phyloP scores from a whole-genome alignment of 2,329 filamentous ascomycete genomes.

The Cadophora luteo-olivacea region DNA sequence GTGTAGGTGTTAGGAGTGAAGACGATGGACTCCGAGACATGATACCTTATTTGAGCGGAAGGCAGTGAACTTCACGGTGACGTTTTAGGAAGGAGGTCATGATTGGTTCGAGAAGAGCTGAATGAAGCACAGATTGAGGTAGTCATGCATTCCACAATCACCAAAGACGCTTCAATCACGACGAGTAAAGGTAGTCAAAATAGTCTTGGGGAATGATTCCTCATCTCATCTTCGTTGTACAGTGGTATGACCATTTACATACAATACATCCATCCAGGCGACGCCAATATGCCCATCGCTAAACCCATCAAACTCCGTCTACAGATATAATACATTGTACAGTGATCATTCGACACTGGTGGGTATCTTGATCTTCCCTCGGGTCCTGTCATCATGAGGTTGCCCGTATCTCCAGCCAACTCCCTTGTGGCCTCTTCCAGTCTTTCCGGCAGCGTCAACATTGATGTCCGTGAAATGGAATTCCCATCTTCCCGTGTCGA shows the following conservation, averaged over 20 bases:
- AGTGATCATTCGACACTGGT: constrained; percentile 54
- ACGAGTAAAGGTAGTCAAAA: too few relatives aligned
- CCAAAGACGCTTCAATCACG: background rate
- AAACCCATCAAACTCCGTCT: constrained; percentile 24
- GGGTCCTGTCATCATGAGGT: constrained; percentile 66
- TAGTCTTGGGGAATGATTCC: too few relatives aligned
- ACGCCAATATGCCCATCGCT: constrained; percentile 19
- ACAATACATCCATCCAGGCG: constrained; percentile 20
- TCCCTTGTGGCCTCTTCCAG: constrained; percentile 57
- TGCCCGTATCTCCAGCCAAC: constrained; percentile 70
- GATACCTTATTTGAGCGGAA: too few relatives aligned
- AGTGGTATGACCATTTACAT: constrained; percentile 28
- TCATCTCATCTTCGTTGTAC: constrained; percentile 18
- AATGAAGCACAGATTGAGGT: background rate
- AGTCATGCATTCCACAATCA: background rate
- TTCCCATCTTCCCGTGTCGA: constrained; percentile 60
- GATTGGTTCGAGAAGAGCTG: background rate
- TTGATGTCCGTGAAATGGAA: constrained; percentile 68
- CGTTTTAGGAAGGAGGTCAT: background rate
- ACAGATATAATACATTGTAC: constrained; percentile 25
- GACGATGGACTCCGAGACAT: too few relatives aligned
- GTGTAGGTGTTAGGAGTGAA: too few relatives aligned
- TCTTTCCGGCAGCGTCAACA: constrained; percentile 60
- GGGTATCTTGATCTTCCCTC: constrained; percentile 71
- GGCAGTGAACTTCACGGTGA: background rate